Percentiles rank a stretch among this genome's conserved stretches.
Conservation (phyloP, 805 yeast genomes). For the Yarrowia keelungensis region DNA sequence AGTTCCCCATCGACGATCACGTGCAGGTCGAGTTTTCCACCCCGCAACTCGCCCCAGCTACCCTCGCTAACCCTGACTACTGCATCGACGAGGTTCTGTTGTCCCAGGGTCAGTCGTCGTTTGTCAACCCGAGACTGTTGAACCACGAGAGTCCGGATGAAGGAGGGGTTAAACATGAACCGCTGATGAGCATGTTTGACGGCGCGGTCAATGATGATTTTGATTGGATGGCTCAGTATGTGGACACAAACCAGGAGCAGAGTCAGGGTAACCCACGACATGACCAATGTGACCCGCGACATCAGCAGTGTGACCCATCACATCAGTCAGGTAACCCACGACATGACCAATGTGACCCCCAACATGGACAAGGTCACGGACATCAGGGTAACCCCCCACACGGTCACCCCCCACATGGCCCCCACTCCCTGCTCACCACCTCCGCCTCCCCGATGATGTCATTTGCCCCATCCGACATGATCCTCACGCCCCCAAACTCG, state of each 20-base stretch:
- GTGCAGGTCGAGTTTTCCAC: constrained; percentile 81
- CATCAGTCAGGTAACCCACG: background rate
- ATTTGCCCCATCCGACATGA: constrained; percentile 29
- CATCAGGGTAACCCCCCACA: no score
- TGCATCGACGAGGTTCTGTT: constrained; percentile 38
- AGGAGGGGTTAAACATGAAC: constrained; percentile 10
- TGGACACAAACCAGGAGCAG: constrained; percentile 4
- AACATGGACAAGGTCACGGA: no score
- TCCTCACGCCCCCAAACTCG: constrained; percentile 36
- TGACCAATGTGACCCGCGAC: background rate
- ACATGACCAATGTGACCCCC: no score
- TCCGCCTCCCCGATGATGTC: constrained; percentile 13
- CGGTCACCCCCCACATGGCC: no score
- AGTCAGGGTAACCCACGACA: no score
- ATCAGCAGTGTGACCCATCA: background rate
- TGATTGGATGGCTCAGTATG: constrained; percentile 32
- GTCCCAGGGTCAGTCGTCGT: constrained; percentile 30
- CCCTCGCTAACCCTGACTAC: constrained; percentile 46
- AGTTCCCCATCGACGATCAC: constrained; percentile 53
- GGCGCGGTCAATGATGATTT: constrained; percentile 10
- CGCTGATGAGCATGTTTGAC: constrained; percentile 19
- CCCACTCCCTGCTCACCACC: background rate
- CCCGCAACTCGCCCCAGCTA: constrained; percentile 69
- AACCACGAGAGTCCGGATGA: constrained; percentile 28
- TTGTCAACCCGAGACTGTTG: constrained; percentile 29